Base-by-base conservation (phyloP, 2,329 filamentous ascomycete genomes). In the Xylariaceae sp. region DNA sequence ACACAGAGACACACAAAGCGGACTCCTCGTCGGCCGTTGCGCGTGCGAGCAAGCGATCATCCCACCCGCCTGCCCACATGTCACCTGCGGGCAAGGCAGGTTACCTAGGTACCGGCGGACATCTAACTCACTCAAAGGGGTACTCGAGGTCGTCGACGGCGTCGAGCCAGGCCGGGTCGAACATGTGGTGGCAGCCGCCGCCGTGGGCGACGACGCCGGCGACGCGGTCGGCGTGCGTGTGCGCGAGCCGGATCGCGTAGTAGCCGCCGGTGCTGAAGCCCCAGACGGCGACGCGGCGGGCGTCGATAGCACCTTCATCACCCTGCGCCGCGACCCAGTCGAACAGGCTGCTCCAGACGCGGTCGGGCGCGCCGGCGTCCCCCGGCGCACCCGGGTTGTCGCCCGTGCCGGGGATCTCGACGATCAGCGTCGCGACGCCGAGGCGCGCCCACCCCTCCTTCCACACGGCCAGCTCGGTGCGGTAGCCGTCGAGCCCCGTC, bases 161-260 rank as follows among this genome's bases (percentile, higher is more conserved):
- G n/a, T 64, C 59, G 33, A 78, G 51, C 74, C 74, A 77, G 33
- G 44, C 59, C 4, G 49, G 49, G 26, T 67, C 60, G 40, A 78
- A 77, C 72, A 77, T 77, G 44, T 71, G 61, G 43, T 77, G 72
- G 34, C 61, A 68, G 0, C 73, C 74, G 2, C 73, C 73, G 0
- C 74, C 74, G 13, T 68, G 60, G 4, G 70, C 65, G 0, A 75
- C 68, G 0, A 68, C 63, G 5, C 68, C 73, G 3, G 63, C 59
- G 8, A 77, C 48, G 24, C 62, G 52, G n/a, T 66, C 55, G 0
- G 63, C 55, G 41, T 77, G 73, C 5, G 73, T 77, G 45, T 77
- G 70, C 17, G 73, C 74, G 3, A 72, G 47, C 12, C 74, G 60
- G 8, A 77, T 70, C 2, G 69, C 64, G 46, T 77, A 76, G 52